Conservation (phyloP, 2,329 filamentous ascomycete species). For the Stachybotrys chartarum region DNA sequence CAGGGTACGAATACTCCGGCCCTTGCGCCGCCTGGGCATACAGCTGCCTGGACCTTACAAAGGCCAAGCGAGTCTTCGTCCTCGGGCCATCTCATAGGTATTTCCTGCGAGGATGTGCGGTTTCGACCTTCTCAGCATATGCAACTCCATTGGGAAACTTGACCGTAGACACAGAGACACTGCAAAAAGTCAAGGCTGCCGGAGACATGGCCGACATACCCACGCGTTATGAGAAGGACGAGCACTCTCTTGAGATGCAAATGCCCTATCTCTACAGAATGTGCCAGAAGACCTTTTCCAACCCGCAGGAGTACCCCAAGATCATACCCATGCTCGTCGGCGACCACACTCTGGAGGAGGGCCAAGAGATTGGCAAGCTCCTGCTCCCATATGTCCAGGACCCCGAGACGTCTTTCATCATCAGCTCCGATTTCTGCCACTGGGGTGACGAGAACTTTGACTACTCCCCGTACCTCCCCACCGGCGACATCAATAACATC, state of each 20-base stretch:
- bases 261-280: constrained; percentile 87
- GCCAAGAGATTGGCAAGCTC: constrained; percentile 61
- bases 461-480: constrained; percentile 68
- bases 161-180: constrained; percentile 51
- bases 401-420: constrained; percentile 70
- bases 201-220: constrained; percentile 48
- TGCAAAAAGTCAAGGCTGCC: constrained; percentile 37
- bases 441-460: constrained; percentile 73
- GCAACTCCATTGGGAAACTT: constrained; percentile 69
- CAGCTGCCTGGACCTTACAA: constrained; percentile 74
- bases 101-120: constrained; percentile 68
- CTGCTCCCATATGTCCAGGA: constrained; percentile 73
- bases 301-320: constrained; percentile 53
- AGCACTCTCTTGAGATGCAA: constrained; percentile 97
- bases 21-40: constrained; percentile 93
- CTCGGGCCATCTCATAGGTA: constrained; percentile 89
- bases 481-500: constrained; percentile 29
- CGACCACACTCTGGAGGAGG: constrained; percentile 55
- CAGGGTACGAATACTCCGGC: constrained; percentile 89
- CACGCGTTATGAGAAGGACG: constrained; percentile 60
- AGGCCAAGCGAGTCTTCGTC: constrained; percentile 81
- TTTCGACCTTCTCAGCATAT: constrained; percentile 66
- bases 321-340: constrained; percentile 86
- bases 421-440: constrained; percentile 95
- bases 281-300: constrained; percentile 42